Evolutionary conservation across 352 stramenopile genomes (phyloP).

Genomic region (Phytopythium oedochilum): DNA sequence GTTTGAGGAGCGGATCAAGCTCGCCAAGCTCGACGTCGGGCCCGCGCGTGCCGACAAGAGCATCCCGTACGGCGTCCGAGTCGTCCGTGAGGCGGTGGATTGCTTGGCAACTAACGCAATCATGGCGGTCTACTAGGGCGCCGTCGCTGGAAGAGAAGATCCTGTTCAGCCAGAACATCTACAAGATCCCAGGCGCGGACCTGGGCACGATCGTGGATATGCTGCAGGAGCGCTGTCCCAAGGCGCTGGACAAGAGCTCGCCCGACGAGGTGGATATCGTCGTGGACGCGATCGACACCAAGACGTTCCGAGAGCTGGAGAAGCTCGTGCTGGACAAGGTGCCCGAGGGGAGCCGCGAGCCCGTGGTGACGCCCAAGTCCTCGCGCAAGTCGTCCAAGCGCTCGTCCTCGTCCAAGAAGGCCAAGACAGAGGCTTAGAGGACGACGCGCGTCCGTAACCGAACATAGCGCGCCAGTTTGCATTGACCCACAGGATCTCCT

Average conservation of each 20-base stretch:
- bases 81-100: no score
- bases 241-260: slow-evolving; percentile 82
- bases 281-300: slow-evolving; percentile 84
- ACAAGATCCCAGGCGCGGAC: slow-evolving; percentile 77
- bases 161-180: slow-evolving; percentile 87
- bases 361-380: slow-evolving; percentile 57
- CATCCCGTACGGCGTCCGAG: slow-evolving; percentile 39
- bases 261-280: slow-evolving; percentile 87
- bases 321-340: slow-evolving; percentile 77
- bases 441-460: no score
- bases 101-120: no score
- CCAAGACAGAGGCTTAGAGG: slow-evolving; percentile 41
- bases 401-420: slow-evolving; percentile 57
- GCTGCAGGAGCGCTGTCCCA: slow-evolving; percentile 82
- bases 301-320: slow-evolving; percentile 85
- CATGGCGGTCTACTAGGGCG: slow-evolving; percentile 29
- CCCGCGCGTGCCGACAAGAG: slow-evolving; percentile 56
- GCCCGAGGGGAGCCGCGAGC: slow-evolving; percentile 56
- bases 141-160: slow-evolving; percentile 81
- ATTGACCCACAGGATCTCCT: not conserved
- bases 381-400: slow-evolving; percentile 43
- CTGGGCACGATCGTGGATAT: slow-evolving; percentile 72
- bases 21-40: slow-evolving; percentile 77
- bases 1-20: slow-evolving; percentile 86
- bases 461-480: not conserved